A percentile compares a stretch with the other conserved stretches of the same genome.
Conservation (phyloP, 2,329 filamentous ascomycete species). For the Mollisia scopiformis region DNA sequence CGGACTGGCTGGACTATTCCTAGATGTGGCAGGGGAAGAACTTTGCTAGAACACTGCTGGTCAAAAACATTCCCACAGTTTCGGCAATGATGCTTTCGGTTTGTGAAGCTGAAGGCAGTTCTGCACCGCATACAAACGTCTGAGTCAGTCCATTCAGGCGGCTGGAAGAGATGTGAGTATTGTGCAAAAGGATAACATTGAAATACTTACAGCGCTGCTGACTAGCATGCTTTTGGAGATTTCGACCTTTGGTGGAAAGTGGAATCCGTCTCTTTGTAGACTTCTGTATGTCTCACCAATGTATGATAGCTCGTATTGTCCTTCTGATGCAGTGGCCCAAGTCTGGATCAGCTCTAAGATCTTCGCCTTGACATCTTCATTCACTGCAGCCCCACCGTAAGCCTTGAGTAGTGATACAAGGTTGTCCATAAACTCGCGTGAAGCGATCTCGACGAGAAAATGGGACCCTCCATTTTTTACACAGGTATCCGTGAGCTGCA, state of each 20-base stretch:
- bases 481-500: conserved; percentile 90
- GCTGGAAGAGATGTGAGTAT: conserved; percentile 51
- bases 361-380: conserved; percentile 83
- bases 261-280: conserved; percentile 82
- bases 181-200: not conserved
- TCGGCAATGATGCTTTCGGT: conserved; percentile 96
- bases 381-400: conserved; percentile 72
- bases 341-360: conserved; percentile 92
- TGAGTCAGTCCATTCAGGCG: conserved; percentile 96
- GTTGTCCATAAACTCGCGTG: conserved; percentile 98
- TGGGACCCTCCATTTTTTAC: conserved; percentile 97
- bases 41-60: conserved; percentile 90
- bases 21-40: conserved; percentile 84
- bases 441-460: conserved; percentile 94
- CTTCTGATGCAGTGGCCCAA: conserved; percentile 90
- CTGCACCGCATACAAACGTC: conserved; percentile 99
- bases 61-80: conserved; percentile 99
- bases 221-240: conserved; percentile 98
- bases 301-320: conserved; percentile 80
- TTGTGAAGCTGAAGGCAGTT: conserved; percentile 94
- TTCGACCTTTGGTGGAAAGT: conserved; percentile 83
- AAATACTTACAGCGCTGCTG: conserved; percentile 78
- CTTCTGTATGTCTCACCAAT: conserved; percentile 85
- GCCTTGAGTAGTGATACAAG: conserved; percentile 86
- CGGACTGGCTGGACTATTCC: conserved; percentile 90